Evolutionary conservation across 2,329 filamentous ascomycete genomes (phyloP), one percentile per base, ranked within the genome.

Genomic region (Aureobasidium melanogenum): DNA sequence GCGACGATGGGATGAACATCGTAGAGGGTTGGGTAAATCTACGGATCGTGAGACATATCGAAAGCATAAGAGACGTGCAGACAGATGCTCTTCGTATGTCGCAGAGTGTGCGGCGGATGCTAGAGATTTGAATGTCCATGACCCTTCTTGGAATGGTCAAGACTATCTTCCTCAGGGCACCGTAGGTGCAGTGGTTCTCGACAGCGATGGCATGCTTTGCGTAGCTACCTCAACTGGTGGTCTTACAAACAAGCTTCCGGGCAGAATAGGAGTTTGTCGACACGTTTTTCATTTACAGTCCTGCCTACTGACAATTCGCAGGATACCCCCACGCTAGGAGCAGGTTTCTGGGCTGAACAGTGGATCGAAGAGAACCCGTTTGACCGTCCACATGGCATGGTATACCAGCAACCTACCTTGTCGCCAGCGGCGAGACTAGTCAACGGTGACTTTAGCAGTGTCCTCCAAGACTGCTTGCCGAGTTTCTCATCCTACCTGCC

Each of bases 281-380:
- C 17, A 19, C 9, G 15, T 38, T n/a, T 46, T 26, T 24, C n/a
- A 14, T 2, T 19, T 8, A 32, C 8, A 22, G 6, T n/a, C 3
- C 17, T 28, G 2, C 6, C 1, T 44, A 32, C 54, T 57, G 22
- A 57, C 30, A n/a, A 38, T 4, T 26, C 3, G 3, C 17, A 57
- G 54, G 91, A 96, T 70, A 96, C 91, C 12, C 91, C 91, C 0
- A 88, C 87, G 0, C 77, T 91, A 0, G 91, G 91, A 0, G 88
- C 91, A 0, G 91, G 91, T 0, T 96, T 91, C 73, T 96, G 91
- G 90, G 90, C 91, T 0, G 91, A 95, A 71, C 84, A 91, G 66
- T 96, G 90, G 90, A 73, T 74, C 8, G 82, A 86, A 61, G 74
- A 77, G 1, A 46, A 60, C 28, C 15, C 44, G 10, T 36, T 59